Base-by-base conservation (phyloP, 805 yeast species). In the Candida krabiensis region DNA sequence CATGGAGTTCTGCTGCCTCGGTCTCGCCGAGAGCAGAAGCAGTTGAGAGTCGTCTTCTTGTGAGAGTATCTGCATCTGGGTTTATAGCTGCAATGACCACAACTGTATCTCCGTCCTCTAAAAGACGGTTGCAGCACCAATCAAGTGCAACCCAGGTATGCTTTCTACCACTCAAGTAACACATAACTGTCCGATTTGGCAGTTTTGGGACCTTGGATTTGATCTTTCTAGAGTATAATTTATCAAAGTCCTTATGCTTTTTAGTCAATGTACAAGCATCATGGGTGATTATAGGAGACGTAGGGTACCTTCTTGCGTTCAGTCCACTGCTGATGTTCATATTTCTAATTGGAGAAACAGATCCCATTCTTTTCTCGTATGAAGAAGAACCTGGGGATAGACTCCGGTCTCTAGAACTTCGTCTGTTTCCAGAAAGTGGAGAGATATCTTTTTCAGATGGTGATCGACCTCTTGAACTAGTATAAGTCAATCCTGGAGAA, bases 61-160 rank as follows among this genome's bases (percentile, higher is more conserved):
- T 35, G 6, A 60, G 51, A 13, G 52, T 46, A 9, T 49, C 44
- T 23, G 41, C 37, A 9, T 46, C 46, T 9, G 67, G 64, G 30
- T 54, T 53, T 16, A 81, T 69, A 3, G 82, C 66, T 1, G 89
- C 71, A 5, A 78, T 73, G 6, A 86, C 71, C 3, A 85, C 75
- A 9, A 86, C 60, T 11, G 79, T 71, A 58, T 86, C 95, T 7
- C 88, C 86, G 49, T 79, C 66, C 47, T 75, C 78, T 3, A 82
- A 59, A 9, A 82, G 61, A 28, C 69, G 63, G 32, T 67, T 68
- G 37, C 84, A 60, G 5, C 77, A 65, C 81, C 86, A 86, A 57
- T 86, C 95, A 19, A 86, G 59, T 1, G 88, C 80, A 9, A 83
- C 87, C 95, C 95, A 86, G 0, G 93, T 82, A 63, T 85, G 91